These are phyloP conservation scores for Ceratobasidium sp. DNA, from an alignment of 1,284 basidiomycete species.

Conservation along the genomic window DNA sequence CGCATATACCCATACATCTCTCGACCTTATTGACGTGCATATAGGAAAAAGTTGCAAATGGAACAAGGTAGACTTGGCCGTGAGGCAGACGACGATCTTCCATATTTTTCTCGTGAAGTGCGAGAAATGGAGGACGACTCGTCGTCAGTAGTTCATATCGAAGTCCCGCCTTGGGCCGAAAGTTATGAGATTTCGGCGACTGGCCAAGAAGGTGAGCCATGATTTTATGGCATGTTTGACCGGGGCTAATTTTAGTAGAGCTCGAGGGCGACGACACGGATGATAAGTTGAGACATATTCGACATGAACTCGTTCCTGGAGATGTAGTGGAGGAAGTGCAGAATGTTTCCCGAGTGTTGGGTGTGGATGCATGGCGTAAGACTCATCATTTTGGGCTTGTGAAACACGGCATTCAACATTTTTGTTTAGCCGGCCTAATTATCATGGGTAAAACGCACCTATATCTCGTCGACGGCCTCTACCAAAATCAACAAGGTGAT, in stretches of 20 bases:
- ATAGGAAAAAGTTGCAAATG: slow-evolving; percentile 74
- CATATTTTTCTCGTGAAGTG: slow-evolving; percentile 59
- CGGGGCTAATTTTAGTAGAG: neutral
- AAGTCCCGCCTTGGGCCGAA: slow-evolving; percentile 80
- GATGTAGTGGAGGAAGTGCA: slow-evolving; percentile 90
- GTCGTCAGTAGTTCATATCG: slow-evolving; percentile 64
- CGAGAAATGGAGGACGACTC: slow-evolving; percentile 65
- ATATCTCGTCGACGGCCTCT: slow-evolving; percentile 92
- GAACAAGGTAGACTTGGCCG: slow-evolving; percentile 56
- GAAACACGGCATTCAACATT: slow-evolving; percentile 39
- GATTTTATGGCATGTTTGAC: slow-evolving; percentile 13
- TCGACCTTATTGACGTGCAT: neutral
- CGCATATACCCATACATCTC: slow-evolving; percentile 41
- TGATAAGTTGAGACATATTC: slow-evolving; percentile 75
- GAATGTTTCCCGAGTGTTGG: slow-evolving; percentile 83
- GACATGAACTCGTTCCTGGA: slow-evolving; percentile 85
- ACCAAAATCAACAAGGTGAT: slow-evolving; percentile 84
- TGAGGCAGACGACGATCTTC: slow-evolving; percentile 55
- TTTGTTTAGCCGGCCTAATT: slow-evolving; percentile 72
- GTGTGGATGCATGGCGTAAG: slow-evolving; percentile 85
- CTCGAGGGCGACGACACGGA: slow-evolving; percentile 53
- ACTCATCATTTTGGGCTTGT: neutral
- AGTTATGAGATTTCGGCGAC: slow-evolving; percentile 72
- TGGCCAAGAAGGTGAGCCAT: slow-evolving; percentile 61
- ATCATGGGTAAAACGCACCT: slow-evolving; percentile 84